Evolutionary conservation across 1,139 yeast genomes (phyloP).

Genomic region (Candida anutae): DNA sequence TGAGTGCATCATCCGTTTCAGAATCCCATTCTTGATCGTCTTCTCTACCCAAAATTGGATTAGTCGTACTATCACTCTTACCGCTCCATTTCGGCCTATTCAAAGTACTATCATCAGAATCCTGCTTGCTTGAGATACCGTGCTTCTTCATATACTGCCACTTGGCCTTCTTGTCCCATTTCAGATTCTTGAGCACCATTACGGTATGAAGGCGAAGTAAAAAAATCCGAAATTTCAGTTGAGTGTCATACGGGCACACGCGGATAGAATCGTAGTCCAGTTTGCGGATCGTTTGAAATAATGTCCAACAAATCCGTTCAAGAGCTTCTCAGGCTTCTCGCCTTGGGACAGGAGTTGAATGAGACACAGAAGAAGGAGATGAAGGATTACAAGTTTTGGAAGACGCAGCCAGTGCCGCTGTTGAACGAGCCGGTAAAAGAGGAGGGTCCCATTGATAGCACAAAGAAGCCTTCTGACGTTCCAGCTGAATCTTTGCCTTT

Average conservation of each 20-base stretch:
- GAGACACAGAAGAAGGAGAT: constrained; percentile 56
- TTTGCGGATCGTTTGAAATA: too few relatives aligned
- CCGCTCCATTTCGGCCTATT: constrained; percentile 26
- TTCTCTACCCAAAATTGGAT: constrained; percentile 18
- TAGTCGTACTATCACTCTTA: constrained; percentile 11
- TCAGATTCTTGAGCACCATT: constrained; percentile 39
- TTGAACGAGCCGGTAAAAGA: constrained; percentile 57
- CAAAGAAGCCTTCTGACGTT: constrained; percentile 64
- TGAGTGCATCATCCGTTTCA: constrained; percentile 35
- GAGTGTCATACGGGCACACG: too few relatives aligned
- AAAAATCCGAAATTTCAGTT: too few relatives aligned
- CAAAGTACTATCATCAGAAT: constrained; percentile 1
- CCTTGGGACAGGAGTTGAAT: constrained; percentile 47
- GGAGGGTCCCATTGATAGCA: constrained; percentile 79
- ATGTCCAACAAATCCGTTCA: constrained; percentile 31
- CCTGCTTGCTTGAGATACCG: constrained; percentile 13
- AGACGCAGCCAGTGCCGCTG: constrained; percentile 88
- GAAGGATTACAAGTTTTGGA: constrained; percentile 95
- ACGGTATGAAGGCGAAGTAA: too few relatives aligned
- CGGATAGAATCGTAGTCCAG: too few relatives aligned
- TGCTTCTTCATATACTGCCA: constrained; percentile 32
- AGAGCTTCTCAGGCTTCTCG: constrained; percentile 41
- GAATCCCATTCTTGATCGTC: constrained; percentile 35
- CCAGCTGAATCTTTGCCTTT: constrained; percentile 64
- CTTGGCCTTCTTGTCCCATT: constrained; percentile 42